Evolutionary conservation across 2,329 filamentous ascomycete species (phyloP).

Genomic region (Xylariales sp.): DNA sequence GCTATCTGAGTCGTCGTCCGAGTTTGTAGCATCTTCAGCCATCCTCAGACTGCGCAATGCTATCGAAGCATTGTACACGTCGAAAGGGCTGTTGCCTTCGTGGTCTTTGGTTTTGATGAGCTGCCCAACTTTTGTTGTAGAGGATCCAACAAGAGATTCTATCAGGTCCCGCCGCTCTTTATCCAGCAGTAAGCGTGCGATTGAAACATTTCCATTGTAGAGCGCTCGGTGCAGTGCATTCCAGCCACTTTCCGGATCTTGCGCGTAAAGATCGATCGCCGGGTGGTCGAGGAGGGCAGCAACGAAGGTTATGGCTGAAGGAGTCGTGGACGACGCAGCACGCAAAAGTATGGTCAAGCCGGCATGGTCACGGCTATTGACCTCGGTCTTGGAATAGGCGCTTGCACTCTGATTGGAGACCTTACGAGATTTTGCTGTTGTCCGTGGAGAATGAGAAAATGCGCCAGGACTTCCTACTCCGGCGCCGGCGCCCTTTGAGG

Average conservation of each 20-base stretch:
- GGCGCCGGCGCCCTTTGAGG: conserved; percentile 46
- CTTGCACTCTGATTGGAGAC: conserved; percentile 42
- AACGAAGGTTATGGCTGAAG: conserved; percentile 70
- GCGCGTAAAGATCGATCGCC: conserved; percentile 76
- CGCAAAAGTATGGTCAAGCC: conserved; percentile 83
- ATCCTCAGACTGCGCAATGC: conserved; percentile 63
- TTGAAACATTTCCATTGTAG: conserved; percentile 83
- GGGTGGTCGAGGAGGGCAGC: conserved; percentile 77
- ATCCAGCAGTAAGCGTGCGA: conserved; percentile 76
- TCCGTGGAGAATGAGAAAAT: conserved; percentile 45
- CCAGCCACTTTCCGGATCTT: conserved; percentile 93
- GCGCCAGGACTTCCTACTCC: conserved; percentile 35
- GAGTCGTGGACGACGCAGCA: conserved; percentile 69
- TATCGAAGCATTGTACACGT: conserved; percentile 86
- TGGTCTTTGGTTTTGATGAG: conserved; percentile 94
- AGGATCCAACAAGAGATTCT: conserved; percentile 54
- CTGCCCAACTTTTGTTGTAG: conserved; percentile 60
- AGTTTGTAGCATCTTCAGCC: conserved; percentile 21
- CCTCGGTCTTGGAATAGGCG: conserved; percentile 54
- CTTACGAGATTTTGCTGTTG: conserved; percentile 46
- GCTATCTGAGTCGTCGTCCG: conserved; percentile 51
- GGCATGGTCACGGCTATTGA: conserved; percentile 79
- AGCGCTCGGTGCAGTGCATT: conserved; percentile 88
- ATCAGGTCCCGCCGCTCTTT: conserved; percentile 65
- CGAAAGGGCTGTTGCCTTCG: conserved; percentile 91